phyloP scores from a whole-genome alignment of 345 rosid genomes.

The Arabidopsis suecica region DNA sequence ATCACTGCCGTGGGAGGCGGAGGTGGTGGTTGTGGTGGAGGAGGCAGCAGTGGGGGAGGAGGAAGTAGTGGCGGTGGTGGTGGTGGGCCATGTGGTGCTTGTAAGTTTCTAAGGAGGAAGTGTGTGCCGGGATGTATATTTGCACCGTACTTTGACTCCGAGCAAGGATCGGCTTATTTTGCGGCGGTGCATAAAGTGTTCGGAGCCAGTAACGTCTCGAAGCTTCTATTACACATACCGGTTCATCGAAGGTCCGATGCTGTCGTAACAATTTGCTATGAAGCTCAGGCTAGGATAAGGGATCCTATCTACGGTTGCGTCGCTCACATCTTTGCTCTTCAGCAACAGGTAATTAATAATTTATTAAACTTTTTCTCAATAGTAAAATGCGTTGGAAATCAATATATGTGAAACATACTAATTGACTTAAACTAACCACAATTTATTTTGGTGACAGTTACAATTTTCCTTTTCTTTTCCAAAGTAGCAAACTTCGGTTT shows the following conservation, averaged over 20 bases:
- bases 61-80: slow-evolving; percentile 45
- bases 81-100: slow-evolving; percentile 86
- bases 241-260: slow-evolving; percentile 73
- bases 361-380: neutral
- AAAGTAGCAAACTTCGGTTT: slow-evolving; percentile 39
- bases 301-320: slow-evolving; percentile 89
- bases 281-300: slow-evolving; percentile 76
- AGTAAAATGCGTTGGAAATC: slow-evolving; percentile 31
- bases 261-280: slow-evolving; percentile 77
- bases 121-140: slow-evolving; percentile 83
- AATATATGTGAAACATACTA: slow-evolving; percentile 33
- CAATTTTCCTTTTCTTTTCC: slow-evolving; percentile 39
- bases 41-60: slow-evolving; percentile 32
- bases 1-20: slow-evolving; percentile 52
- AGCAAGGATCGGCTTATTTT: slow-evolving; percentile 84
- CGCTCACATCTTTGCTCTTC: slow-evolving; percentile 83
- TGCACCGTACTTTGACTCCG: slow-evolving; percentile 86
- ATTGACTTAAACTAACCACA: slow-evolving; percentile 5
- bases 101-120: slow-evolving; percentile 83
- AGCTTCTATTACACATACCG: slow-evolving; percentile 72
- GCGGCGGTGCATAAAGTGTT: slow-evolving; percentile 89
- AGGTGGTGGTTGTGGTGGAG: slow-evolving; percentile 36
- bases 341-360: slow-evolving; percentile 62
- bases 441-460: slow-evolving; percentile 32
- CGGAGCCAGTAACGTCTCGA: slow-evolving; percentile 94